A percentile compares a stretch with the other conserved stretches of the same genome.
Conservation (phyloP, 2,329 filamentous ascomycete species). For the Xylaria sp. region DNA sequence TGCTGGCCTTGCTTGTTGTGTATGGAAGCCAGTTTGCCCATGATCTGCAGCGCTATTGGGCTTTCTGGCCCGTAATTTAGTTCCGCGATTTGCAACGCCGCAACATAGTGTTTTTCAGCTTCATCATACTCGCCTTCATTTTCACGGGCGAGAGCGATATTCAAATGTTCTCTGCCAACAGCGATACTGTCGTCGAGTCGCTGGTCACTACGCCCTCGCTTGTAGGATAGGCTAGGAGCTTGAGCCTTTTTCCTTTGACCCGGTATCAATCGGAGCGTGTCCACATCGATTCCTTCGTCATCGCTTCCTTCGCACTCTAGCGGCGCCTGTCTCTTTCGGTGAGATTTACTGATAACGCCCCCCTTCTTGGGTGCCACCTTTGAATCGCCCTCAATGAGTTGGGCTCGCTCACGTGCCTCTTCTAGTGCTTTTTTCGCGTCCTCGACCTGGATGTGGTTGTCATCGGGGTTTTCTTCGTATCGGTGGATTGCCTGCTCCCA, state of each 20-base stretch:
- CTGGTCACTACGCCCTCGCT: too few species aligned
- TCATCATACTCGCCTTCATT: not conserved
- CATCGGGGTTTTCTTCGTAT: not conserved
- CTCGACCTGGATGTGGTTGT: not conserved
- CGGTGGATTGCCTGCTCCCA: not conserved
- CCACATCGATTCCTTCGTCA: not conserved
- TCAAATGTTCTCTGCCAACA: not conserved
- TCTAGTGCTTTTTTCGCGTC: slow-evolving; percentile 2
- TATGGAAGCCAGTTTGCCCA: not conserved
- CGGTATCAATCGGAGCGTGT: too few species aligned
- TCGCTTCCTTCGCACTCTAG: not conserved
- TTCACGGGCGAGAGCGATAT: not conserved
- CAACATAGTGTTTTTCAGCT: not conserved
- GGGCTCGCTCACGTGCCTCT: not conserved
- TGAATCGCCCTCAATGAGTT: not conserved
- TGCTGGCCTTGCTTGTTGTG: not conserved
- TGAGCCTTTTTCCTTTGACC: too few species aligned
- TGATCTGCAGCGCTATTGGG: not conserved
- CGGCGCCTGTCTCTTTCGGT: not conserved
- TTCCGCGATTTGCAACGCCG: not conserved
- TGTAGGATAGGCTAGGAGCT: too few species aligned
- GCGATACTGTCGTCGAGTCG: too few species aligned
- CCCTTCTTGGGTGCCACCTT: not conserved
- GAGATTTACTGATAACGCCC: not conserved
- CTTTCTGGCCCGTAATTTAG: not conserved